Conservation (phyloP, 2,329 filamentous ascomycete species). For the Helicocarpus griseus region DNA sequence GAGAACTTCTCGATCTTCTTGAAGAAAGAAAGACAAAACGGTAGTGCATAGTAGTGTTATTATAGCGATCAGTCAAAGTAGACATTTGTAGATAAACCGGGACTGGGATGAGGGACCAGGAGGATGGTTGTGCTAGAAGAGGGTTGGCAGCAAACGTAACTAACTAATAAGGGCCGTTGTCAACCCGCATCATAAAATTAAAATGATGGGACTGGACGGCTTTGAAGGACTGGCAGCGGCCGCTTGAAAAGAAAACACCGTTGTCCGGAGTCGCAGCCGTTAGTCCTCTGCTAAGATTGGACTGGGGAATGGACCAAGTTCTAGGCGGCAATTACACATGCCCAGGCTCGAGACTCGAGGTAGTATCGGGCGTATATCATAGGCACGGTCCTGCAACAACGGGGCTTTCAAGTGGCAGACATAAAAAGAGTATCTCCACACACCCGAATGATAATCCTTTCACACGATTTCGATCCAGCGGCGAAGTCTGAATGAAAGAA, state of each 20-base stretch:
- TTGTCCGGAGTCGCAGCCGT: slow-evolving; percentile 4
- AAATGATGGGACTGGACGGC: slow-evolving; percentile 6
- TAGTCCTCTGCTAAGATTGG: slow-evolving; percentile 6
- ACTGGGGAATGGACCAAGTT: slow-evolving; percentile 3
- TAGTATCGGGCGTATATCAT: neutral
- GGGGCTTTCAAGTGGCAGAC: neutral
- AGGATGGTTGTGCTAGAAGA: slow-evolving; percentile 2
- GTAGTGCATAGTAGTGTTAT: slow-evolving; percentile 6
- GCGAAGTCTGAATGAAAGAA: neutral
- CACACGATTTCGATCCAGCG: neutral
- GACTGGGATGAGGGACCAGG: slow-evolving; percentile 5
- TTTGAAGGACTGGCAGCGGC: slow-evolving; percentile 1
- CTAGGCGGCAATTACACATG: slow-evolving; percentile 5
- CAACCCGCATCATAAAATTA: slow-evolving; percentile 6
- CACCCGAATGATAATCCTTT: neutral
- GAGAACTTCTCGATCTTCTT: slow-evolving; percentile 1
- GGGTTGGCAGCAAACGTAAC: neutral
- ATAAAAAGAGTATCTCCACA: neutral
- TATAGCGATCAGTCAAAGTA: slow-evolving; percentile 4
- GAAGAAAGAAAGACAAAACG: neutral
- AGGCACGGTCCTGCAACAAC: neutral
- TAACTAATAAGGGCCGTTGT: neutral
- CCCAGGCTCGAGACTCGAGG: slow-evolving; percentile 3
- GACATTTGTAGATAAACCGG: slow-evolving; percentile 1
- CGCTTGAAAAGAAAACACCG: neutral